phyloP scores from a whole-genome alignment of 1,284 basidiomycete genomes.

The Schizophyllum commune region DNA sequence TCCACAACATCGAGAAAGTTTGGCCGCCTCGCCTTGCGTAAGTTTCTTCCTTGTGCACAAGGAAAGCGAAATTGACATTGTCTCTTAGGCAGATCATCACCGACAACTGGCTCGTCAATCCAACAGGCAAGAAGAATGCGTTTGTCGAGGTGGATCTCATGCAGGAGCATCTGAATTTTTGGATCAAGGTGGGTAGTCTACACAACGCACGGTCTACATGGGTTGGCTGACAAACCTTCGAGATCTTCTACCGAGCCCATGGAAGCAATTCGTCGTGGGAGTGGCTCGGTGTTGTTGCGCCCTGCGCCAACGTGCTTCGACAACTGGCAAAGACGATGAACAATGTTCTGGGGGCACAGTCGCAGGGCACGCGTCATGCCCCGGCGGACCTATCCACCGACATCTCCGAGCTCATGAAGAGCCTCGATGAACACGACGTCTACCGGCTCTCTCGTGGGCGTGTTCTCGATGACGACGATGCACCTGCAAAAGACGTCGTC shows the following conservation, averaged over 20 bases:
- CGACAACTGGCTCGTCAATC: slow-evolving; percentile 33
- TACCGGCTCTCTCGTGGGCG: slow-evolving; percentile 14
- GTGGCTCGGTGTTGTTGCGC: slow-evolving; percentile 29
- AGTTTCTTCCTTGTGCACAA: not conserved
- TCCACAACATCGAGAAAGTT: slow-evolving; percentile 29
- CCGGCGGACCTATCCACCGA: slow-evolving; percentile 20
- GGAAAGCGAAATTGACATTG: no score
- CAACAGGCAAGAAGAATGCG: slow-evolving; percentile 21
- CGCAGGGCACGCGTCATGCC: slow-evolving; percentile 21
- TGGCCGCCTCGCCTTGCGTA: slow-evolving; percentile 27
- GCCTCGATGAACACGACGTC: slow-evolving; percentile 18
- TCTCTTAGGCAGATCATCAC: slow-evolving; percentile 14
- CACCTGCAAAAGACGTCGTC: slow-evolving; percentile 15
- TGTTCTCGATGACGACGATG: slow-evolving; percentile 14
- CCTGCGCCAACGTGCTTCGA: slow-evolving; percentile 26
- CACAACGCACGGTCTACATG: no score
- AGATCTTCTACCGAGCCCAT: slow-evolving; percentile 22
- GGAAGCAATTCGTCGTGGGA: slow-evolving; percentile 30
- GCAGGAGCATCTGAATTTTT: slow-evolving; percentile 34
- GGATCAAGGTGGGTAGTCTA: slow-evolving; percentile 26
- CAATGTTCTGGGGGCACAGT: slow-evolving; percentile 18
- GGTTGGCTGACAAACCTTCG: no score
- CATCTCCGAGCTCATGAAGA: slow-evolving; percentile 20
- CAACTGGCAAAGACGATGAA: slow-evolving; percentile 22
- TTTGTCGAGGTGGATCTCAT: slow-evolving; percentile 29